Base-by-base conservation (phyloP, 2,329 filamentous ascomycete species). In the Aspergillus sp. region DNA sequence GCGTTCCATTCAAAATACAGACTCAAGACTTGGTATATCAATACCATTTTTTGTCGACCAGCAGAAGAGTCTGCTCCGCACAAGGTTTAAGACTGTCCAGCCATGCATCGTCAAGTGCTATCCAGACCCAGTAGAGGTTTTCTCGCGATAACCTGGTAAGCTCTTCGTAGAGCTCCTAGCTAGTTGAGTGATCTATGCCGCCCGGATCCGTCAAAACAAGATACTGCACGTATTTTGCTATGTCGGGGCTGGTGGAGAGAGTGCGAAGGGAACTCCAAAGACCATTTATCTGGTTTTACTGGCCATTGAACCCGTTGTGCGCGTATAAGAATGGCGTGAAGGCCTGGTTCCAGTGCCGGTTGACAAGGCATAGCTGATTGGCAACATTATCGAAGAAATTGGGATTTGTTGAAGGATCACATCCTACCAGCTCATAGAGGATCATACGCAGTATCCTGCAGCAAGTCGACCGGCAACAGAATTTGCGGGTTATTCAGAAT, bases 241-340 rank as follows among this genome's bases (percentile, higher is more conserved):
- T 6, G 13, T 39, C 36, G 36, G 36, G 36, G 13, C 7, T 39
- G 13, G 2, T 39, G 36, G 8, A 39, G 5, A 45, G 13, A 7
- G 42, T 26, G 22, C 22, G 20, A 12, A 45, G 42, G 13, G 17
- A 45, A 2, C 12, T 2, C 42, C 42, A 45, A 3, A 45, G 42
- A 5, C 18, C 6, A 1, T 18, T 13, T 1, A 45, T 13, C 5
- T 17, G 18, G 0, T 5, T 18, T 22, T 0, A 1, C 5, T 45
- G 2, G 7, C 42, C 13, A 15, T 45, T 4, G 22, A 45, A 30
- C 13, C 15, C 7, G 20, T 24, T 30, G 22, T 20, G 42, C 2
- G 9, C 20, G 11, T 45, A 45, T 5, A 45, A 22, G 13, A 45
- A 13, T 15, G 42, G 42, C 20, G 42, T 45, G 20, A n/a, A 45